Base-by-base conservation (phyloP, 177 flowering plant genomes). In the Vitis hybrid region DNA sequence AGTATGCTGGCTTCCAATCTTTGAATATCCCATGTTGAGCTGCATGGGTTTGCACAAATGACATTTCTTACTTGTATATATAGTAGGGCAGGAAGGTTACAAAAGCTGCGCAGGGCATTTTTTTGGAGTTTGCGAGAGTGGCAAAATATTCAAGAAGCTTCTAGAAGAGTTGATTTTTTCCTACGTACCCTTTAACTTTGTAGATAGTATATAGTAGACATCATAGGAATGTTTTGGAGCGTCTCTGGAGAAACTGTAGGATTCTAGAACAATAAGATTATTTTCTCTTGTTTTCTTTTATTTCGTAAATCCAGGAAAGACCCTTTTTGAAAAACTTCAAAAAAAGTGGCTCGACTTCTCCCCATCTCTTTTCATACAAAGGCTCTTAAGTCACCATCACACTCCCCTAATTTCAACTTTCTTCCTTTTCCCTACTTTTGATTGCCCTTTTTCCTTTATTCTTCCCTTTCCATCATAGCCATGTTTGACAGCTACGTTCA, bases 401-500 rank as follows among this genome's bases (percentile, higher is more conserved):
- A 64, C 2, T 62, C 73, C 65, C 73, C 65, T 64, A 69, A 52
- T 60, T 66, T 73, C 64, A 49, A 24, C 28, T 24, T 24, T 24
- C 28, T 3, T 65, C 73, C 71, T 61, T 14, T 71, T 15, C 24
- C 28, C 55, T 11, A 15, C 28, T 59, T 73, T 60, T 59, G 18
- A 5, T 15, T 15, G 1, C 15, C 28, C 64, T 73, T 62, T 73
- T 53, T 69, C 69, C 61, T 59, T 55, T 18, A 65, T 67, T 56
- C 62, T 62, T 54, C 64, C 68, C 59, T 71, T 78, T 51, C 52
- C 76, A 73, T 67, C 22, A 73, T 73, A 73, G 64, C 72, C 77
- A 74, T 71, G 66, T n/a, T 77, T 75, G 60, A 54, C 73, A 67
- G 68, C 75, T 58, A 54, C 14, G 47, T 61, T 68, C 78, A 75